phyloP scores from a whole-genome alignment of 2,329 filamentous ascomycete genomes.

The Colletotrichum sublineola region DNA sequence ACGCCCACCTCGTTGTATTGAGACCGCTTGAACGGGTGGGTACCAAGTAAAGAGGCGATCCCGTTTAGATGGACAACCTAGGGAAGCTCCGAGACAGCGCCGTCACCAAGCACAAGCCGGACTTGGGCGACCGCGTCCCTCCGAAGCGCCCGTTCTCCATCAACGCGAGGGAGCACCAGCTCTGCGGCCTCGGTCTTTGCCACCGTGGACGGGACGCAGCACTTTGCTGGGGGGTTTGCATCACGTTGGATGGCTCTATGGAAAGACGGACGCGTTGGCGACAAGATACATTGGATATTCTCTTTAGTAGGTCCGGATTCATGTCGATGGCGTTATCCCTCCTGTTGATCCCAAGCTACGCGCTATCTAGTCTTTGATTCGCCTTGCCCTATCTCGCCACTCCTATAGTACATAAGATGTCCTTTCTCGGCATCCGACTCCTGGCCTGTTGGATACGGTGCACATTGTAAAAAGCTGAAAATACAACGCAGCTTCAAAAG shows the following conservation, averaged over 20 bases:
- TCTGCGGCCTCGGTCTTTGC: too few species aligned
- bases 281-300: background rate
- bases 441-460: background rate
- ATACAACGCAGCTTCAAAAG: background rate
- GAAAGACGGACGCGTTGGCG: background rate
- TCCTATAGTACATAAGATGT: background rate
- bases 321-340: background rate
- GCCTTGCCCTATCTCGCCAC: background rate
- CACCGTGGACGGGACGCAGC: too few species aligned
- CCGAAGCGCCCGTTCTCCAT: too few species aligned
- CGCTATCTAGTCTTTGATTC: background rate
- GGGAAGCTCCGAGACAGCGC: too few species aligned
- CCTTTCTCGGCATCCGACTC: background rate
- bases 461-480: background rate
- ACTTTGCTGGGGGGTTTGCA: too few species aligned
- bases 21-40: too few species aligned
- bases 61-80: too few species aligned
- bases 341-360: background rate
- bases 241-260: background rate
- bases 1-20: too few species aligned
- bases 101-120: too few species aligned
- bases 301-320: background rate
- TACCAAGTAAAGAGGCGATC: too few species aligned
- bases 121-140: too few species aligned
- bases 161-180: too few species aligned